Conservation (phyloP, 495 filamentous ascomycete species). For the Trypethelium eluteriae region DNA sequence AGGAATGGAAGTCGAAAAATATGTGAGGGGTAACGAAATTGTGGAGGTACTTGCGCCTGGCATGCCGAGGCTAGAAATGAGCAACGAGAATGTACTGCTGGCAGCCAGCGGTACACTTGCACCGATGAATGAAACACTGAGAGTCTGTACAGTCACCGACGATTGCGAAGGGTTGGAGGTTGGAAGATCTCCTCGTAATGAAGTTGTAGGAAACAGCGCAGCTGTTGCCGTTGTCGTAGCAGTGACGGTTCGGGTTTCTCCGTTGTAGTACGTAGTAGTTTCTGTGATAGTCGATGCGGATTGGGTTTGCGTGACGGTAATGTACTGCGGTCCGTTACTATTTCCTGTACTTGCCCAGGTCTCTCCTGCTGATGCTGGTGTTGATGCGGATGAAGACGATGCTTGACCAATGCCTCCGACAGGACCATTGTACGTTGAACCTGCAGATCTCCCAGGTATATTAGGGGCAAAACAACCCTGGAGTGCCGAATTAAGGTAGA, state of each 20-base stretch:
- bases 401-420: background rate
- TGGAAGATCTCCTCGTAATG: background rate
- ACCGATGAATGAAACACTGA: too few relatives aligned
- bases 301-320: constrained; percentile 5
- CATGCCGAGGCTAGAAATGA: background rate
- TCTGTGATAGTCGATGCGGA: background rate
- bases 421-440: constrained; percentile 5
- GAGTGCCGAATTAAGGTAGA: background rate
- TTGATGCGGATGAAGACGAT: background rate
- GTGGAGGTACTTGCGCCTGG: background rate
- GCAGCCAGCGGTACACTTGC: too few relatives aligned
- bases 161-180: too few relatives aligned
- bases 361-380: background rate
- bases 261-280: background rate
- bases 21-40: background rate
- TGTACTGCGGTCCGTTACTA: background rate
- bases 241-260: background rate
- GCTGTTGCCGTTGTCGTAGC: background rate
- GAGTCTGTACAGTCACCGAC: too few relatives aligned
- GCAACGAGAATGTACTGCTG: background rate
- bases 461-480: constrained; percentile 8
- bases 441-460: background rate
- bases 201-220: background rate
- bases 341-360: background rate
- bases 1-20: background rate